A percentile compares a stretch with the other conserved stretches of the same genome.
Evolutionary conservation across 768 basidiomycete genomes (phyloP).

Genomic region (Symmetrospora coprosmae): DNA sequence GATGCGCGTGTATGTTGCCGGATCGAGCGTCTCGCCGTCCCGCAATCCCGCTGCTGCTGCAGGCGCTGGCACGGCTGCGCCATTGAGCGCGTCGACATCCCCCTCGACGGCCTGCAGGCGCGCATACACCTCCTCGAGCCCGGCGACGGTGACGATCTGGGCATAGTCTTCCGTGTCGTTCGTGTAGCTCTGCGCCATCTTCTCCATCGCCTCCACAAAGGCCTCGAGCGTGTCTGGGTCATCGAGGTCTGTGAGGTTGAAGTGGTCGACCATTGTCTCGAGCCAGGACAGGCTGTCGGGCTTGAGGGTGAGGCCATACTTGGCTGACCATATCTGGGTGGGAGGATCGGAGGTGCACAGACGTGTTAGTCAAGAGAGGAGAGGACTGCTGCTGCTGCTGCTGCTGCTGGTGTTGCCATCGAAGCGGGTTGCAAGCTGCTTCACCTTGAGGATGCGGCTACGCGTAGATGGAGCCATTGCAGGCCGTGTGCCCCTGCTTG

Average conservation of each 20-base stretch:
- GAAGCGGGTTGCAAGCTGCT: background rate
- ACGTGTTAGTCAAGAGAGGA: too few relatives aligned
- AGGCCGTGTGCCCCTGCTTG: too few relatives aligned
- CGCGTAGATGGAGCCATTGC: background rate
- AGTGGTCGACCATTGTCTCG: constrained; percentile 21
- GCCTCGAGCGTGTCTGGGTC: background rate
- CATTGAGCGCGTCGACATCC: background rate
- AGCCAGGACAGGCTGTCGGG: constrained; percentile 15
- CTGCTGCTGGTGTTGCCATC: too few relatives aligned
- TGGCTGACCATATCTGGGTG: constrained; percentile 18
- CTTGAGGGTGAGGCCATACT: constrained; percentile 15
- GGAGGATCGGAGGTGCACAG: background rate
- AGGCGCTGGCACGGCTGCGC: background rate
- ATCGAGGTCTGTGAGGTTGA: constrained; percentile 3
- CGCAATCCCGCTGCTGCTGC: too few relatives aligned
- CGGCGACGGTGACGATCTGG: background rate
- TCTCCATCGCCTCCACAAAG: constrained; percentile 4
- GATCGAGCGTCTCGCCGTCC: constrained; percentile 44
- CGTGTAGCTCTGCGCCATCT: constrained; percentile 4
- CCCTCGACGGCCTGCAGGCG: constrained; percentile 23
- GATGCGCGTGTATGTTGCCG: constrained; percentile 65
- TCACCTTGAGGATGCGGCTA: constrained; percentile 10
- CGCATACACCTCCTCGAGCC: constrained; percentile 29
- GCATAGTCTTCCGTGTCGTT: background rate
- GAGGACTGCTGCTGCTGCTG: too few relatives aligned